These are phyloP conservation scores for Kuraishia molischiana DNA, from an alignment of 805 yeast genomes.

Conservation along the genomic window DNA sequence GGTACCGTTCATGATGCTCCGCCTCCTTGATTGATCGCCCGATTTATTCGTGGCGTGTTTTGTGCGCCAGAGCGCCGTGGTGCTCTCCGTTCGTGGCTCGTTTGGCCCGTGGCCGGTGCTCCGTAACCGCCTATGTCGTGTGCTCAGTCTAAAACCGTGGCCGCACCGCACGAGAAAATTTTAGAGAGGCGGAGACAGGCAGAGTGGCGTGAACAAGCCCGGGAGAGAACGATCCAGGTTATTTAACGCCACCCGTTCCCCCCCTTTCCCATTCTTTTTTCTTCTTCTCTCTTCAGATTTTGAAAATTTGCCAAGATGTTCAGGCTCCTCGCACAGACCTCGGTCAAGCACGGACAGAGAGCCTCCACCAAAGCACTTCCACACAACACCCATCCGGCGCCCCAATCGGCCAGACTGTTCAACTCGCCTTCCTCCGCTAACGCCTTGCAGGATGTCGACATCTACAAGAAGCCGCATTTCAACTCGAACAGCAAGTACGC, in stretches of 20 bases:
- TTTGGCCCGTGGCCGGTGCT: background rate
- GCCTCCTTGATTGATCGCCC: background rate
- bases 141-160: too few species aligned
- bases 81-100: background rate
- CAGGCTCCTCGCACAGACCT: slow-evolving; percentile 18
- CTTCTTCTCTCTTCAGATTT: too few species aligned
- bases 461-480: slow-evolving; percentile 6
- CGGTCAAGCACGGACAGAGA: slow-evolving; percentile 22
- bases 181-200: too few species aligned
- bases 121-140: background rate
- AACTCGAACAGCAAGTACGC: slow-evolving; percentile 3
- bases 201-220: too few species aligned
- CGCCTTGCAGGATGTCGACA: background rate
- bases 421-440: slow-evolving; percentile 10
- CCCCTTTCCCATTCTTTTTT: too few species aligned
- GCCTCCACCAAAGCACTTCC: slow-evolving; percentile 21
- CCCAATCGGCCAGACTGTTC: slow-evolving; percentile 13
- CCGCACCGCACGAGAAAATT: too few species aligned
- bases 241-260: too few species aligned
- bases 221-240: too few species aligned
- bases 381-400: slow-evolving; percentile 16
- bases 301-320: slow-evolving; percentile 10
- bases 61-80: background rate
- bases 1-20: background rate
- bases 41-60: background rate